These are phyloP conservation scores for Starmerella stigmatis DNA, from an alignment of 805 yeast genomes.

Conservation along the genomic window DNA sequence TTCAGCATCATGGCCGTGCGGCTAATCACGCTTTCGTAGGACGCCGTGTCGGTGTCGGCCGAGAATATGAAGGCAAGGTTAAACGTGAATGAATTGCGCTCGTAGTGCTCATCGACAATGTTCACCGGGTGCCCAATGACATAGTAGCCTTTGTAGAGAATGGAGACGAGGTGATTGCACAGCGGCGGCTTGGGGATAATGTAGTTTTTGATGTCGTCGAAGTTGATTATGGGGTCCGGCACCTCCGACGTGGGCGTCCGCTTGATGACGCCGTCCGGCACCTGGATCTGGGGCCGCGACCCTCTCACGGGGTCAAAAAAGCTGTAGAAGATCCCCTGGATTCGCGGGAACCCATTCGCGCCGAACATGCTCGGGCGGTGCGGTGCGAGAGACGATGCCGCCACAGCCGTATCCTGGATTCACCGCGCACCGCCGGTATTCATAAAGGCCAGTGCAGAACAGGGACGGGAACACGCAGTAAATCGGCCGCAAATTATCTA, in stretches of 20 bases:
- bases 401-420: not conserved
- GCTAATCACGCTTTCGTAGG: constrained; percentile 75
- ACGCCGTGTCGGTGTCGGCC: constrained; percentile 66
- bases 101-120: constrained; percentile 61
- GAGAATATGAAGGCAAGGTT: constrained; percentile 88
- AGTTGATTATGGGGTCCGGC: constrained; percentile 45
- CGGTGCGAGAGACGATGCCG: not conserved
- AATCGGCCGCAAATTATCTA: no score
- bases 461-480: no score
- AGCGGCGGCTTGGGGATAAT: constrained; percentile 88
- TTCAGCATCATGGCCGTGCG: constrained; percentile 81
- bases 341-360: constrained; percentile 53
- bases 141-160: constrained; percentile 58
- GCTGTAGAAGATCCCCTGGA: constrained; percentile 76
- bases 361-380: constrained; percentile 13
- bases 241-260: constrained; percentile 22
- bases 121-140: constrained; percentile 85
- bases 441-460: not conserved
- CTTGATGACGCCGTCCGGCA: constrained; percentile 59
- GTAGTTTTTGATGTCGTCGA: constrained; percentile 79
- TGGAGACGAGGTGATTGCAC: constrained; percentile 69
- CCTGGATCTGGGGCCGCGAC: constrained; percentile 80
- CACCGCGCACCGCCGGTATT: not conserved
- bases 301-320: constrained; percentile 95
- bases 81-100: constrained; percentile 85